Conservation (phyloP, 2,329 filamentous ascomycete genomes). For the Cadophora sp. region DNA sequence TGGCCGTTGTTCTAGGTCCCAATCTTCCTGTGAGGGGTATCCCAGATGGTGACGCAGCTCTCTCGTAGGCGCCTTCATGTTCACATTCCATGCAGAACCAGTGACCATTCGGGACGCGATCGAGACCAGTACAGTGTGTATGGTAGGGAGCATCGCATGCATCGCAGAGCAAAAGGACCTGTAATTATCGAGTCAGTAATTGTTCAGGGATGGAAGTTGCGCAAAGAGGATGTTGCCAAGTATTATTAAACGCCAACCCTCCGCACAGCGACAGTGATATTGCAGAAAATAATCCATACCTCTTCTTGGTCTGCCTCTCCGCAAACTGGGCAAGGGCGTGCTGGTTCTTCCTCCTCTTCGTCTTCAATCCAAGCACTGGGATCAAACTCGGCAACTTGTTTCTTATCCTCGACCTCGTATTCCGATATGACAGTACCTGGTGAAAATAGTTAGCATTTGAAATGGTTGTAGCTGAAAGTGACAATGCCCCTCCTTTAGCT, state of each 20-base stretch:
- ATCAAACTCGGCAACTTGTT: slow-evolving; percentile 90
- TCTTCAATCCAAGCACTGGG: slow-evolving; percentile 76
- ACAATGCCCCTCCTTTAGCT: slow-evolving; percentile 9
- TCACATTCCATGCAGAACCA: slow-evolving; percentile 93
- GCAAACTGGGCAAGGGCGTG: slow-evolving; percentile 85
- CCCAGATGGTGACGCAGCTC: slow-evolving; percentile 45
- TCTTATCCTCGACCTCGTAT: slow-evolving; percentile 78
- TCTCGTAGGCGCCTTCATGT: slow-evolving; percentile 50
- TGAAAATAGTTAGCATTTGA: slow-evolving; percentile 29
- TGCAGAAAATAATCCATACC: slow-evolving; percentile 2
- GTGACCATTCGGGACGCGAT: slow-evolving; percentile 74
- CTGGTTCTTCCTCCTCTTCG: slow-evolving; percentile 75
- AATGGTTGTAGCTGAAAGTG: slow-evolving; percentile 1
- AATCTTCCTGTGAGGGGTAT: slow-evolving; percentile 35
- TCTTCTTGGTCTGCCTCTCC: slow-evolving; percentile 82
- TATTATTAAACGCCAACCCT: background rate
- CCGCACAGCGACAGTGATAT: background rate
- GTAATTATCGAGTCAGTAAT: background rate
- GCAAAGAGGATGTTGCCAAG: background rate
- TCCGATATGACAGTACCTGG: slow-evolving; percentile 62
- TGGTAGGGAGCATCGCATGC: slow-evolving; percentile 90
- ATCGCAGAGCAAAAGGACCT: slow-evolving; percentile 84
- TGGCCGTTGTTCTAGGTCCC: slow-evolving; percentile 61
- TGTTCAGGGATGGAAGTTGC: background rate
- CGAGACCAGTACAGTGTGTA: slow-evolving; percentile 87